Evolutionary conservation across 2,329 filamentous ascomycete species (phyloP).

Genomic region (Fusarium piperis): DNA sequence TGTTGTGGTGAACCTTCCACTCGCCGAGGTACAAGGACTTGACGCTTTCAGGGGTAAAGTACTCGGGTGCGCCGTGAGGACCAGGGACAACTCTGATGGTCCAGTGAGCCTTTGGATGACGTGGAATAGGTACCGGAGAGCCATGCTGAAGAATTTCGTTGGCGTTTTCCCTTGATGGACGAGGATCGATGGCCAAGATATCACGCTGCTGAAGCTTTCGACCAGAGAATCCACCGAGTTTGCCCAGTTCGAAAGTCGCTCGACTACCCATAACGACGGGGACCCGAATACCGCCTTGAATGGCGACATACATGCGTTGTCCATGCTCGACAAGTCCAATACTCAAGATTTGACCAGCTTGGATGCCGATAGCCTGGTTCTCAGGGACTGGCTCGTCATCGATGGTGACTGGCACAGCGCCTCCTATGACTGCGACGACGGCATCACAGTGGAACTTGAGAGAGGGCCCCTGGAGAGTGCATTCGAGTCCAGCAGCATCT

Average conservation of each 20-base stretch:
- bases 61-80: slow-evolving; percentile 51
- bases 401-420: slow-evolving; percentile 38
- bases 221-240: slow-evolving; percentile 48
- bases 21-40: slow-evolving; percentile 45
- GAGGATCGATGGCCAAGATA: slow-evolving; percentile 37
- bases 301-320: slow-evolving; percentile 47
- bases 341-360: slow-evolving; percentile 39
- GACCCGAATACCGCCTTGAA: slow-evolving; percentile 48
- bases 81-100: slow-evolving; percentile 50
- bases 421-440: slow-evolving; percentile 48
- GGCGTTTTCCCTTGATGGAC: too few species aligned
- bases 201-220: slow-evolving; percentile 46
- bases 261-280: slow-evolving; percentile 47
- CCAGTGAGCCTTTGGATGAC: slow-evolving; percentile 41
- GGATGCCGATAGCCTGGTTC: slow-evolving; percentile 39
- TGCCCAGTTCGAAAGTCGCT: slow-evolving; percentile 46
- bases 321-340: slow-evolving; percentile 44
- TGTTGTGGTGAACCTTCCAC: slow-evolving; percentile 54
- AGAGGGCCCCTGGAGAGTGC: slow-evolving; percentile 46
- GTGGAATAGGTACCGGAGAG: slow-evolving; percentile 34
- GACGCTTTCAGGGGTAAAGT: slow-evolving; percentile 47
- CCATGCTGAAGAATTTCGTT: background rate
- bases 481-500: slow-evolving; percentile 47
- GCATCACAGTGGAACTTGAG: slow-evolving; percentile 48
- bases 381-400: slow-evolving; percentile 30